Base-by-base conservation (phyloP, 495 filamentous ascomycete genomes). In the Hyphodiscus hymeniophilus region DNA sequence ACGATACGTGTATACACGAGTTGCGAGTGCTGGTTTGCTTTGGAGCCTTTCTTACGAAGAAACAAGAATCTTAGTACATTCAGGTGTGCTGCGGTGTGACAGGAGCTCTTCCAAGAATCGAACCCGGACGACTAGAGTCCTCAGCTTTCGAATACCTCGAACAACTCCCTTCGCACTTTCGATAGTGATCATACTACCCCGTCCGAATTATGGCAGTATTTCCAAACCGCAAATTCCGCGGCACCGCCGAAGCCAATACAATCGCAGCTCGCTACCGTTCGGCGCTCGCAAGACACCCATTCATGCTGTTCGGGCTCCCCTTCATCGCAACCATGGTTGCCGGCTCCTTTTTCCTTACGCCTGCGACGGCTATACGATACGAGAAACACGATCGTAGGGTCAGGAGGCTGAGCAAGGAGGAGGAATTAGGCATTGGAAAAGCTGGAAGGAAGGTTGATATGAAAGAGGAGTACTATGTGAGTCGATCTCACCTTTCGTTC, bases 281-380 rank as follows among this genome's bases (percentile, higher is more conserved):
- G 10, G 59, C 68, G 43, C 73, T 95, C 32, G 60, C 71, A 16
- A 79, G 75, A 51, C 87, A 85, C 55, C 92, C 92, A 1, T 99
- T 99, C 66, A 68, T 91, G 31, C 76, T 96, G 43, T 99, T 99
- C 64, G 92, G 92, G 5, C 71, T 97, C n/a, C 92, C 92, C 12
- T 99, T 99, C 67, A 76, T 97, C 58, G 68, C 74, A 35, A 81
- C 91, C 30, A 95, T 99, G 56, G 81, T 99, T n/a, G 89, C 83
- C 3, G 92, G 87, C 0, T 94, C 87, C 7, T 99, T 99, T 66
- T 84, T 90, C 51, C 75, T 99, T 12, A 95, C 91, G 0, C 92
- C 94, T 1, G 92, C 89, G 2, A 87, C 92, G 5, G 94, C 92
- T 4, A 67, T 99, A 24, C 76, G 94, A 32, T 99, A 96, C 66